Base-by-base conservation (phyloP, 495 filamentous ascomycete species). In the Parachaetomium inaequale region DNA sequence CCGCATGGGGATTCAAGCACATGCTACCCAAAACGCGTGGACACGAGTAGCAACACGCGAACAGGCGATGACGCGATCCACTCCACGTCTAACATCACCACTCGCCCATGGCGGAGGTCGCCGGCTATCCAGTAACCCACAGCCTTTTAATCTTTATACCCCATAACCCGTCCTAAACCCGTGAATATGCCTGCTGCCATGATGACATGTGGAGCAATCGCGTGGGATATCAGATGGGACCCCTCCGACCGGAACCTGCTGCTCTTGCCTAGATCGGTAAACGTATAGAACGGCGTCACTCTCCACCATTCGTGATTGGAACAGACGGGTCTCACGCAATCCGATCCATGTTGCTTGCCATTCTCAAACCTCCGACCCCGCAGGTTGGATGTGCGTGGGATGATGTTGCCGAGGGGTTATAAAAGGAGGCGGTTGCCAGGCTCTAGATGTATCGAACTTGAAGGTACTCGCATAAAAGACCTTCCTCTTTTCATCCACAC, bases 81-180 rank as follows among this genome's bases (percentile, higher is more conserved):
- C 64, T 65, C 68, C 64, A 59, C 64, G 66, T 66, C 66, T 71
- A 63, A 43, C 68, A 71, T 59, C 68, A 70, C 56, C 57, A 34
- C 31, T 40, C 4, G n/a, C 31, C 43, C 36, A 28, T 29, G 56
- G 21, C 49, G 47, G 58, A 60, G 17, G 25, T 29, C 11, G 5
- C 58, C 26, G 31, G 31, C 42, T 5, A 5, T 5, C n/a, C 17
- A 19, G 42, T 1, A 21, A 46, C 42, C 42, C 42, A 4, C 19
- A 23, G 7, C 19, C 46, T 32, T 10, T 49, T 23, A 29, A 52
- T 17, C 23, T 40, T 49, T 12, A 4, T 21, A 25, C 25, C 8
- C 36, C 7, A 14, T 25, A 28, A 2, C 1, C 47, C 61, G 26
- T 15, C 34, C 34, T 31, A 52, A 52, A 31, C 11, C 47, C 47